Evolutionary conservation across 441 rosid species (phyloP).

Genomic region (Macaranga tanarius): DNA sequence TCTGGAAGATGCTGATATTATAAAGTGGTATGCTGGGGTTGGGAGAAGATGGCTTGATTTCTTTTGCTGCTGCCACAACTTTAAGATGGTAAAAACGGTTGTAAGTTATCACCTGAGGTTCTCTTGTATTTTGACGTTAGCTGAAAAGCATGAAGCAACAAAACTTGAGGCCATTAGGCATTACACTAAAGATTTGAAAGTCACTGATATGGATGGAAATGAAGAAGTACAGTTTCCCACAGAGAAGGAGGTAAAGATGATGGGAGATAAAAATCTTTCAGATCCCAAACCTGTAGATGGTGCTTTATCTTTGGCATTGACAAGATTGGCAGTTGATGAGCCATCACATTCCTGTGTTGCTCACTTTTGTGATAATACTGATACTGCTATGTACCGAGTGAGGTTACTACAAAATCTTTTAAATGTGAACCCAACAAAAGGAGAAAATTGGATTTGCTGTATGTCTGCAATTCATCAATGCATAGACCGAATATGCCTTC

Average conservation of each 20-base stretch:
- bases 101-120: slow-evolving; percentile 81
- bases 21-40: slow-evolving; percentile 91
- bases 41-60: slow-evolving; percentile 89
- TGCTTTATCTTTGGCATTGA: slow-evolving; percentile 58
- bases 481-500: slow-evolving; percentile 56
- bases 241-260: slow-evolving; percentile 83
- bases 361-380: slow-evolving; percentile 64
- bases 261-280: slow-evolving; percentile 77
- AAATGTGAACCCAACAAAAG: slow-evolving; percentile 42
- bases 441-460: slow-evolving; percentile 56
- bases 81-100: slow-evolving; percentile 67
- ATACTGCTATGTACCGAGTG: slow-evolving; percentile 50
- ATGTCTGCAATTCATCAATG: slow-evolving; percentile 60
- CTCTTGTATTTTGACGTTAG: slow-evolving; percentile 84
- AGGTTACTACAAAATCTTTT: slow-evolving; percentile 57
- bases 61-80: slow-evolving; percentile 92
- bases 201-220: slow-evolving; percentile 43
- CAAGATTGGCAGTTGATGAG: slow-evolving; percentile 67
- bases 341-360: slow-evolving; percentile 56
- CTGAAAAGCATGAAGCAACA: slow-evolving; percentile 89
- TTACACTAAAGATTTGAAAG: slow-evolving; percentile 72
- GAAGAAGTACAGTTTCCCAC: slow-evolving; percentile 66
- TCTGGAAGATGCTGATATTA: slow-evolving; percentile 79
- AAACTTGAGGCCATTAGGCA: slow-evolving; percentile 76
- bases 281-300: slow-evolving; percentile 88